Conservation (phyloP, 768 basidiomycete genomes). For the Leucogyrophana mollusca region DNA sequence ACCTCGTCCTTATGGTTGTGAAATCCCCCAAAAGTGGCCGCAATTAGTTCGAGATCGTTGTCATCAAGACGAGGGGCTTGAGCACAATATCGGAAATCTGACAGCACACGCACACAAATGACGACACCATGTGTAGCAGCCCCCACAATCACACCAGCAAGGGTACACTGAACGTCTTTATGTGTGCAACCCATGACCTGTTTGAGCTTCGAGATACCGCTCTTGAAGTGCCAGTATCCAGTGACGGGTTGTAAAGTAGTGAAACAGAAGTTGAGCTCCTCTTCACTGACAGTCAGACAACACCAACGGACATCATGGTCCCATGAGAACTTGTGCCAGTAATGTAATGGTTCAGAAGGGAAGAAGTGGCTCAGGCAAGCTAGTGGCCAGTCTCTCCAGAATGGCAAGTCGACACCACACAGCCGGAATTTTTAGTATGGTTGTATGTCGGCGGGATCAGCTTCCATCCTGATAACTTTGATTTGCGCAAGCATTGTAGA, state of each 20-base stretch:
- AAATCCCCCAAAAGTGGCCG: conserved; percentile 25
- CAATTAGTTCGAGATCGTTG: background rate
- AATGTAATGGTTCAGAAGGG: background rate
- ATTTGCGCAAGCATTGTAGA: conserved; percentile 2
- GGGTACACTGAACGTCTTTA: background rate
- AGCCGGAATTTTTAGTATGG: conserved; percentile 13
- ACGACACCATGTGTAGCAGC: conserved; percentile 1
- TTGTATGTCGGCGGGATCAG: background rate
- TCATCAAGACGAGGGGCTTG: conserved; percentile 1
- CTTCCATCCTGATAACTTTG: background rate
- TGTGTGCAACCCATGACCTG: background rate
- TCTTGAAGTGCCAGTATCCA: background rate
- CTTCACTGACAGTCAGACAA: background rate
- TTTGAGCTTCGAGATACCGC: background rate
- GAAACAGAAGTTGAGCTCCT: background rate
- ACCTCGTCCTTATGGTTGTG: conserved; percentile 33
- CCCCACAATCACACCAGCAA: conserved; percentile 10
- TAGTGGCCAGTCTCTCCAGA: background rate
- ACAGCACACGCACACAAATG: conserved; percentile 6
- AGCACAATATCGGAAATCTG: conserved; percentile 11
- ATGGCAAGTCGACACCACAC: conserved; percentile 10
- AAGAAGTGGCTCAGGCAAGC: background rate
- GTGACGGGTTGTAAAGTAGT: background rate
- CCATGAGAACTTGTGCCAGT: background rate
- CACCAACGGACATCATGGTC: background rate